Base-by-base conservation (phyloP, 2,329 filamentous ascomycete genomes). In the Dactylellina drechsleri region DNA sequence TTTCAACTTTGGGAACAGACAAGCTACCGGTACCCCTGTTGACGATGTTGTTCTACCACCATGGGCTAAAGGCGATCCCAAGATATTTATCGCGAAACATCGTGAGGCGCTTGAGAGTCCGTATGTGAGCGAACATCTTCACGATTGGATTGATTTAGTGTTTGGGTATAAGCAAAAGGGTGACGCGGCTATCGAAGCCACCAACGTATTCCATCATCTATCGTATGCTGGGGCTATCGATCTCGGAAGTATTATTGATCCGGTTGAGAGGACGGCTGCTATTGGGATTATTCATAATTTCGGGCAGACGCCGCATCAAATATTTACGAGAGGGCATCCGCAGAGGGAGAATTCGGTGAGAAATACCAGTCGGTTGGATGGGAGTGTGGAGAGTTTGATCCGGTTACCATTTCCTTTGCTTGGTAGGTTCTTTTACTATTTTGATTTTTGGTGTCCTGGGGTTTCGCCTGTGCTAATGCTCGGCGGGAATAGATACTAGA, bases 201-300 rank as follows among this genome's bases (percentile, higher is more conserved):
- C 94, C 47, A 99, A 99, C 79, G 93, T 99, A 20, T 99, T 97
- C 83, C 94, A 98, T 77, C 92, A 96, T 81, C 86, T 97, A 18
- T 98, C 94, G 0, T 99, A 99, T 80, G 91, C 93, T 76, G 96
- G 95, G 5, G 93, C 94, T 1, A 96, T 92, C 77, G 92, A 99
- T 81, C 84, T 99, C 3, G 95, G 99, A 81, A 90, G 89, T 61
- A 98, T 99, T 74, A 88, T 90, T 6, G 94, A 98, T 80, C 91
- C 92, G 0, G 88, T 94, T 66, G 93, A 98, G 82, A 87, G 93
- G 50, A 85, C 93, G 5, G 92, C 94, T 4, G 94, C 93, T 0
- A 97, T 97, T 64, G 92, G 92, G 40, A 96, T 97, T 78, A 98
- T 99, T 79, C 94, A 99, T 82, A 98, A 98, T 79, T 99, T 99